Evolutionary conservation across 768 basidiomycete genomes (phyloP).

Genomic region (Saitozyma podzolica): DNA sequence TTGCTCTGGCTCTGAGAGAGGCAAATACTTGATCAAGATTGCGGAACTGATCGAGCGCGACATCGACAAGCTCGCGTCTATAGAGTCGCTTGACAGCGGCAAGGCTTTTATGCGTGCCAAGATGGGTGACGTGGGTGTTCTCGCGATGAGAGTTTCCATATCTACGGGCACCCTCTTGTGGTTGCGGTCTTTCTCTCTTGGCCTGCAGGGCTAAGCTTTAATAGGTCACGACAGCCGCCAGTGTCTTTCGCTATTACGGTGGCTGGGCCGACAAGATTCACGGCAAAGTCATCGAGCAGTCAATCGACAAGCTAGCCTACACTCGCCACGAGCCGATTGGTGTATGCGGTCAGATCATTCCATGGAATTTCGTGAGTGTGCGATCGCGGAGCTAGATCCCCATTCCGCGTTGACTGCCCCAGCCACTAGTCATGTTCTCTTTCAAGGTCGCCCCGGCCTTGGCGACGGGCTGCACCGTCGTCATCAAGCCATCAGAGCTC

Average conservation of each 20-base stretch:
- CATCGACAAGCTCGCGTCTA: constrained; percentile 73
- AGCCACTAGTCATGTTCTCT: constrained; percentile 45
- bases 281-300: constrained; percentile 64
- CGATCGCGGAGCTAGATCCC: background rate
- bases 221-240: constrained; percentile 23
- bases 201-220: background rate
- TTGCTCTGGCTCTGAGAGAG: constrained; percentile 60
- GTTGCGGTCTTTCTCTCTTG: background rate
- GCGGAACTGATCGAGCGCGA: constrained; percentile 91
- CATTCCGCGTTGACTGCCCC: background rate
- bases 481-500: constrained; percentile 79
- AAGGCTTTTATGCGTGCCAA: constrained; percentile 61
- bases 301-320: constrained; percentile 69
- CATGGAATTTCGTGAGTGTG: constrained; percentile 69
- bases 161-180: too few relatives aligned
- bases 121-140: constrained; percentile 21
- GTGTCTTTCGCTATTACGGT: constrained; percentile 68
- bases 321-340: constrained; percentile 66
- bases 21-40: constrained; percentile 76
- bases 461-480: constrained; percentile 72
- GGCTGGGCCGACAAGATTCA: constrained; percentile 94
- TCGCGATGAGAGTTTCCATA: too few relatives aligned
- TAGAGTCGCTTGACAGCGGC: constrained; percentile 86
- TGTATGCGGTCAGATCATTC: constrained; percentile 77
- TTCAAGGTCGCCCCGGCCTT: constrained; percentile 84